phyloP scores from a whole-genome alignment of 352 stramenopile genomes.

The Pythium angustatum region DNA sequence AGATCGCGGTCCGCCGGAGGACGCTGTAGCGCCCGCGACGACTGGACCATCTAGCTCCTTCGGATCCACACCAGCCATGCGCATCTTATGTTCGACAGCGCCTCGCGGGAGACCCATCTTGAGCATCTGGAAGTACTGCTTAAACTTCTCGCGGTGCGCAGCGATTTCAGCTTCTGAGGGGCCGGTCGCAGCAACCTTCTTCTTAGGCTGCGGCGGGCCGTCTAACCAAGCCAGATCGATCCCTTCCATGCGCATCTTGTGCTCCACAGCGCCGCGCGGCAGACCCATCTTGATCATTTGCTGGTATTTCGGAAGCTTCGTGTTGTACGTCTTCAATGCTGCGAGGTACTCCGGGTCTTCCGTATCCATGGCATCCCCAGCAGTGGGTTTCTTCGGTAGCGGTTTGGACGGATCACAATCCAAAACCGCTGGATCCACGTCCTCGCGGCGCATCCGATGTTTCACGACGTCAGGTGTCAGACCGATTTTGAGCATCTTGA shows the following conservation, averaged over 20 bases:
- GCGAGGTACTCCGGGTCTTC: slow-evolving; percentile 51
- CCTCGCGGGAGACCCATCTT: slow-evolving; percentile 68
- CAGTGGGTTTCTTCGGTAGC: slow-evolving; percentile 25
- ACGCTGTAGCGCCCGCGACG: slow-evolving; percentile 22
- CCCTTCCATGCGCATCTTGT: slow-evolving; percentile 86
- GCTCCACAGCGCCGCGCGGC: slow-evolving; percentile 61
- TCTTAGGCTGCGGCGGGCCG: slow-evolving; percentile 48
- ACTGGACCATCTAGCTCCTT: slow-evolving; percentile 65
- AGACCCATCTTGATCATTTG: slow-evolving; percentile 85
- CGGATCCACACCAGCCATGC: slow-evolving; percentile 67
- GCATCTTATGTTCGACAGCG: slow-evolving; percentile 88
- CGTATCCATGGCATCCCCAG: slow-evolving; percentile 32
- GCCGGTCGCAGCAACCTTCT: slow-evolving; percentile 28
- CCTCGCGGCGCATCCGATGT: slow-evolving; percentile 76
- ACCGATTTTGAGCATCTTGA: slow-evolving; percentile 83
- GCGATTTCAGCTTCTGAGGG: slow-evolving; percentile 53
- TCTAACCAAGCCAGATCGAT: slow-evolving; percentile 68
- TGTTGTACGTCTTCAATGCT: slow-evolving; percentile 62
- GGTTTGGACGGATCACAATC: slow-evolving; percentile 67
- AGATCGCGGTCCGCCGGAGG: slow-evolving; percentile 27
- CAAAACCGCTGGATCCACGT: slow-evolving; percentile 58
- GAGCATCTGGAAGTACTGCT: slow-evolving; percentile 87
- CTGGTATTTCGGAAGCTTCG: slow-evolving; percentile 67
- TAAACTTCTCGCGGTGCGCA: slow-evolving; percentile 69
- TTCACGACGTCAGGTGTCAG: slow-evolving; percentile 63